Conservation (phyloP, 768 basidiomycete genomes). For the Macrolepiota dolichaula region DNA sequence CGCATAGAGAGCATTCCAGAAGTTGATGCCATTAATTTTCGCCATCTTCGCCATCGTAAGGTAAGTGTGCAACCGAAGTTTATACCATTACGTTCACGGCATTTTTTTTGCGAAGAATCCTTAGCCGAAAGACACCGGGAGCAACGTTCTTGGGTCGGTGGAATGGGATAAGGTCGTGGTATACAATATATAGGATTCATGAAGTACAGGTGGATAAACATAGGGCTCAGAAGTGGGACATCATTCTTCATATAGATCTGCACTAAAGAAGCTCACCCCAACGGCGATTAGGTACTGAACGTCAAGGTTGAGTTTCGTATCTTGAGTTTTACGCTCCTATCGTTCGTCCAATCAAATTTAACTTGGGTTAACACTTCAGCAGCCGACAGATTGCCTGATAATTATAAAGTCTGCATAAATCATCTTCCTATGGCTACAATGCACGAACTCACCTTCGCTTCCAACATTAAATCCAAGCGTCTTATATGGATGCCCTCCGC, state of each 20-base stretch:
- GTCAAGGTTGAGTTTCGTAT: slow-evolving; percentile 82
- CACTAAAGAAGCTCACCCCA: neutral
- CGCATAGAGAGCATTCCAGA: neutral
- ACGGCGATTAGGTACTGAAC: slow-evolving; percentile 64
- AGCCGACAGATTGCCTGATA: slow-evolving; percentile 33
- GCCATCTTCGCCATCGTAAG: neutral
- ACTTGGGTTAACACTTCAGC: slow-evolving; percentile 71
- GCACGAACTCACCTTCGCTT: slow-evolving; percentile 59
- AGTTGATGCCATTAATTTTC: neutral
- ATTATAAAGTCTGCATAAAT: neutral
- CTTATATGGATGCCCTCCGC: slow-evolving; percentile 85
- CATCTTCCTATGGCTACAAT: neutral
- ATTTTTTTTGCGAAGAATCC: neutral
- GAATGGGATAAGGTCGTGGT: neutral
- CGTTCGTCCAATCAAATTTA: slow-evolving; percentile 79
- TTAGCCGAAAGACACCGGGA: neutral
- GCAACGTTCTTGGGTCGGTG: neutral
- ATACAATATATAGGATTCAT: neutral
- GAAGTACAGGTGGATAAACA: neutral
- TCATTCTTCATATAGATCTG: no score
- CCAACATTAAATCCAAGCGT: slow-evolving; percentile 83
- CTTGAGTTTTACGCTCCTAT: slow-evolving; percentile 77
- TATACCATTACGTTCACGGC: neutral
- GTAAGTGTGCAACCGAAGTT: neutral
- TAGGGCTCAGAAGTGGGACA: no score